Base-by-base conservation (phyloP, 371 early-diverging fungal genomes). In the Mucor mucedo region DNA sequence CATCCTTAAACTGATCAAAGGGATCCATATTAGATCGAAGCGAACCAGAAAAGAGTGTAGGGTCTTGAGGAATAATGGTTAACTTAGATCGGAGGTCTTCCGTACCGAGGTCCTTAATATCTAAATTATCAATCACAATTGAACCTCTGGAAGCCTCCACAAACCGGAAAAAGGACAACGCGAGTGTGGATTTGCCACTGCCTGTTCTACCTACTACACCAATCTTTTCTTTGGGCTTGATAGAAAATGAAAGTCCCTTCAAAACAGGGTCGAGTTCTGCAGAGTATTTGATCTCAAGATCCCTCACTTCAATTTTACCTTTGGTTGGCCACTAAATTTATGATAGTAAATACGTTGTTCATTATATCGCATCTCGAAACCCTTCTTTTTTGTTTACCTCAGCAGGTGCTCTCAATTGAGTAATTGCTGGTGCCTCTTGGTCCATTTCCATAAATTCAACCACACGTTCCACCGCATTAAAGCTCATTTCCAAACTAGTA, bases 381-480 rank as follows among this genome's bases (percentile, higher is more conserved):
- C 21, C 21, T 21, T 21, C 21, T 10, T 4, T 13, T 21, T 47
- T 16, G 0, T 30, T 50, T 50, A 50, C 79, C 21, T 80, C 76
- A 5, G 81, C 68, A 57, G 88, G 88, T 14, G 87, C 89, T 62
- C 82, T 63, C 1, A 71, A 49, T 3, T 80, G 73, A 29, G 84
- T 75, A 16, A 84, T 68, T 4, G 85, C 80, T 14, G 87, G 75
- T 8, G 93, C 87, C 70, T 95, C 95, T 72, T 91, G 89, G 47
- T 89, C 87, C 70, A 93, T 86, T 28, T 72, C 72, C 65, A 86
- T 79, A 65, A 93, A 97, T 66, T 95, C 91, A 8, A 85, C 84
- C 1, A 94, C 82, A 45, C 97, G 87, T 71, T 97, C 96, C 8
- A 97, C 91, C 9, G 88, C 83, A 76, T 91, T 93, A 71, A 94